Percentiles rank a stretch among this genome's conserved stretches.
These are phyloP conservation scores for Saccharum hybrid DNA, from an alignment of 202 grass and related monocot species.

Conservation along the genomic window DNA sequence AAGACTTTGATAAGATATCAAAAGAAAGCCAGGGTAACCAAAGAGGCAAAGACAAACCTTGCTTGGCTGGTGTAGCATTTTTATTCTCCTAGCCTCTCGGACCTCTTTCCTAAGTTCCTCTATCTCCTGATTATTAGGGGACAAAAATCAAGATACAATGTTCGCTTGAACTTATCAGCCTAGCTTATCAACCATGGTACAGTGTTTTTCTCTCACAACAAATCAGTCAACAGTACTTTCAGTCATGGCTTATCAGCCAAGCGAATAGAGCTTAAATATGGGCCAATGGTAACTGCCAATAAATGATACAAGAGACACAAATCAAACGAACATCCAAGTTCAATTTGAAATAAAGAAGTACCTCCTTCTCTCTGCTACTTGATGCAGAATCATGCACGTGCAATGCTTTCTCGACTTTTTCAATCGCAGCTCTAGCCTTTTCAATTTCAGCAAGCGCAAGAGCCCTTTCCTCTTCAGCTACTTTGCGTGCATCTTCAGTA, in stretches of 20 bases:
- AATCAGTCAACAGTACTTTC: too few relatives aligned
- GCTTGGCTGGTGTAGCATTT: conserved; percentile 98
- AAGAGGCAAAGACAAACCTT: conserved; percentile 58
- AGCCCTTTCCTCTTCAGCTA: conserved; percentile 86
- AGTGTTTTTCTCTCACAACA: too few relatives aligned
- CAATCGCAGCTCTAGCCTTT: conserved; percentile 73
- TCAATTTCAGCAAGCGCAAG: conserved; percentile 92
- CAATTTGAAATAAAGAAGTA: conserved; percentile 37
- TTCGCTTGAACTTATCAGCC: too few relatives aligned
- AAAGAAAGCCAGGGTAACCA: conserved; percentile 23
- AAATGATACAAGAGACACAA: conserved; percentile 35
- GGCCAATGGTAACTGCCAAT: not conserved
- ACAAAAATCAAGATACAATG: not conserved
- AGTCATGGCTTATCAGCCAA: too few relatives aligned
- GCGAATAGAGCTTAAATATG: too few relatives aligned
- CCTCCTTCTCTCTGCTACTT: conserved; percentile 72
- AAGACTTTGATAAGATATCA: conserved; percentile 7
- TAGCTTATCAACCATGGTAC: too few relatives aligned
- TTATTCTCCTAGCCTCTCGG: conserved; percentile 94
- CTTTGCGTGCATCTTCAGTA: conserved; percentile 92
- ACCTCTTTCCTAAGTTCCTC: conserved; percentile 87
- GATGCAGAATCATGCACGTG: conserved; percentile 62
- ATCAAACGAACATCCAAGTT: conserved; percentile 43
- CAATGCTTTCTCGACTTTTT: conserved; percentile 81
- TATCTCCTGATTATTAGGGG: conserved; percentile 60